Evolutionary conservation across 23 red algal genomes (phyloP).

Genomic region (Cyanidioschyzon merolae): DNA sequence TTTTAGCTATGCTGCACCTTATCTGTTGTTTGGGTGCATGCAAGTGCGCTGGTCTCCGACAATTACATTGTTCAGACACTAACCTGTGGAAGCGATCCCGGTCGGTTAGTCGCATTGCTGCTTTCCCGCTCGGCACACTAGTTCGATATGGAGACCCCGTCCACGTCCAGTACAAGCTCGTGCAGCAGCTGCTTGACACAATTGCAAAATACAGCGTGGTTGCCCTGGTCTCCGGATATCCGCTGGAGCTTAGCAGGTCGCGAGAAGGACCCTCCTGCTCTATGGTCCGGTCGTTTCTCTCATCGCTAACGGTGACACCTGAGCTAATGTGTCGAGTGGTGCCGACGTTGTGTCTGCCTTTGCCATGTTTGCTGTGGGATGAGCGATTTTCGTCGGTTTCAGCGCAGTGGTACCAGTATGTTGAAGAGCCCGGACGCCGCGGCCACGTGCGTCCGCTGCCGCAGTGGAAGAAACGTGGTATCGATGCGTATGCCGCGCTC

Average conservation of each 20-base stretch:
- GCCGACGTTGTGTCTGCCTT: background rate
- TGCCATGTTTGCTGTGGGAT: constrained; percentile 10
- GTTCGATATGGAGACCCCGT: background rate
- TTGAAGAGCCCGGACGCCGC: background rate
- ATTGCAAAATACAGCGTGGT: background rate
- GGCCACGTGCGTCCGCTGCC: background rate
- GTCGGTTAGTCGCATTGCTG: background rate
- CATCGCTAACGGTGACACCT: background rate
- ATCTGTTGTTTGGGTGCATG: too few species aligned
- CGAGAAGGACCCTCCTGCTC: background rate
- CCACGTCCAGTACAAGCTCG: background rate
- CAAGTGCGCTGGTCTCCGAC: background rate
- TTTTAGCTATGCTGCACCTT: background rate
- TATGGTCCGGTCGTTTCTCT: background rate
- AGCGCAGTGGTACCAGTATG: background rate
- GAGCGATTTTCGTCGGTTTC: background rate
- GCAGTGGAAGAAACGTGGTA: background rate
- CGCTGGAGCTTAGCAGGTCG: background rate
- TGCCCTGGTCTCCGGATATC: background rate
- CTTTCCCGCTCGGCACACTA: background rate
- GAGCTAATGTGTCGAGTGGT: background rate
- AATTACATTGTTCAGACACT: background rate
- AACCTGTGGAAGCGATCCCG: too few species aligned
- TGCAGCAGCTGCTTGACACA: background rate
- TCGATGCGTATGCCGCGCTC: background rate